Conservation (phyloP, 495 filamentous ascomycete genomes). For the Opeltia flavorubescens region DNA sequence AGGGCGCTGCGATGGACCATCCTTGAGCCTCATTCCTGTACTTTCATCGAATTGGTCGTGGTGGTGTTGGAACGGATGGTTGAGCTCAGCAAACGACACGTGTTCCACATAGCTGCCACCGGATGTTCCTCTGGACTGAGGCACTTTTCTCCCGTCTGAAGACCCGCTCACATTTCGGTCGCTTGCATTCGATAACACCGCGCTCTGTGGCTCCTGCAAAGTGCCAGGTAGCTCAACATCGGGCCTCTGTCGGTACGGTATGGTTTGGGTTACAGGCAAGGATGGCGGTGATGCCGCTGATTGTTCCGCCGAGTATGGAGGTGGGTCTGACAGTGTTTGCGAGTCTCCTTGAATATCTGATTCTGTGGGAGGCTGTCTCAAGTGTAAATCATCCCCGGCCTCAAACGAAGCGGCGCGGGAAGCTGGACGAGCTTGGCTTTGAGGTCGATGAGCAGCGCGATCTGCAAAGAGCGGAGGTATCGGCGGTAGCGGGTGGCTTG, state of each 20-base stretch:
- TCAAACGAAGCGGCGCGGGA: constrained; percentile 3
- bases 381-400: background rate
- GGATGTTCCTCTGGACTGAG: constrained; percentile 14
- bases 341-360: background rate
- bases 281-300: background rate
- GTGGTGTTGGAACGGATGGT: constrained; percentile 35
- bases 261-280: constrained; percentile 16
- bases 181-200: constrained; percentile 28
- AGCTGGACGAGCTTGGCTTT: background rate
- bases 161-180: constrained; percentile 9
- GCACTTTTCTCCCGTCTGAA: constrained; percentile 13
- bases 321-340: background rate
- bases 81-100: constrained; percentile 3
- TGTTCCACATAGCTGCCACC: constrained; percentile 6
- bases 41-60: constrained; percentile 28
- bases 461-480: background rate
- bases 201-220: constrained; percentile 28
- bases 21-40: constrained; percentile 6
- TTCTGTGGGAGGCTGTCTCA: background rate
- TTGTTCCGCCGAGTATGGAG: background rate
- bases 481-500: background rate
- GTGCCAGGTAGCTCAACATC: constrained; percentile 23
- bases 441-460: background rate
- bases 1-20: background rate
- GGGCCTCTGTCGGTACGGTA: constrained; percentile 20